These are phyloP conservation scores for Corymbia citriodora DNA, from an alignment of 441 rosid genomes.

Conservation along the genomic window DNA sequence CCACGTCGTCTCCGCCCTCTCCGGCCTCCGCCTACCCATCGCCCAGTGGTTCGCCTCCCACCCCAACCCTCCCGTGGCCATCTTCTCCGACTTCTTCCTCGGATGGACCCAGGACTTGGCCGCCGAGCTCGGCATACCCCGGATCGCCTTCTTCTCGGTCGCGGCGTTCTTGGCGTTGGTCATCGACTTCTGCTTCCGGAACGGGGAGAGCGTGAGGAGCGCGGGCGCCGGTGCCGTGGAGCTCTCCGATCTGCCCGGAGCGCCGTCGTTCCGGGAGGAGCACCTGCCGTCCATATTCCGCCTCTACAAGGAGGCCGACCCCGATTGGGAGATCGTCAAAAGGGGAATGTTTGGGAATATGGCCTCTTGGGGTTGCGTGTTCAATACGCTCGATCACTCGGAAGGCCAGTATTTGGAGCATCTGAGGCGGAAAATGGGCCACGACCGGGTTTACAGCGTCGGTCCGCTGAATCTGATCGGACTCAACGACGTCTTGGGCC, in stretches of 20 bases:
- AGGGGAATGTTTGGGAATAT: constrained; percentile 16
- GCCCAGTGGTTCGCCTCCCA: constrained; percentile 39
- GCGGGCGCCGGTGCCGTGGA: constrained; percentile 12
- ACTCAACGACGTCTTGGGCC: neutral
- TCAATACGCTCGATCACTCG: constrained; percentile 31
- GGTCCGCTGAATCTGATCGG: constrained; percentile 43
- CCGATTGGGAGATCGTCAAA: constrained; percentile 19
- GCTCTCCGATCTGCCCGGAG: constrained; percentile 31
- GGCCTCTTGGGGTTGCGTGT: constrained; percentile 31
- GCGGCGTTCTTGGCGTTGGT: constrained; percentile 26
- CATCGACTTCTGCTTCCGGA: constrained; percentile 12
- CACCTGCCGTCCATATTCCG: constrained; percentile 38
- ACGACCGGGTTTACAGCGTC: constrained; percentile 29
- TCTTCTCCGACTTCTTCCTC: constrained; percentile 61
- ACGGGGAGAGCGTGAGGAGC: constrained; percentile 1
- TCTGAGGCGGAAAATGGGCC: constrained; percentile 21
- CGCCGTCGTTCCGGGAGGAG: constrained; percentile 32
- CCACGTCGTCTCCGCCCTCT: constrained; percentile 27
- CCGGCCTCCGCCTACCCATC: constrained; percentile 31
- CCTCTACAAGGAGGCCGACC: constrained; percentile 9
- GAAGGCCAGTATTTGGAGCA: constrained; percentile 28
- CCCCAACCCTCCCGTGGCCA: constrained; percentile 36
- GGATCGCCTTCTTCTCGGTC: constrained; percentile 35
- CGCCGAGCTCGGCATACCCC: constrained; percentile 21
- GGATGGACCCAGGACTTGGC: constrained; percentile 55